A percentile compares a stretch with the other conserved stretches of the same genome.
These are phyloP conservation scores for Fusarium kyushuense DNA, from an alignment of 2,329 filamentous ascomycete genomes.

Conservation along the genomic window DNA sequence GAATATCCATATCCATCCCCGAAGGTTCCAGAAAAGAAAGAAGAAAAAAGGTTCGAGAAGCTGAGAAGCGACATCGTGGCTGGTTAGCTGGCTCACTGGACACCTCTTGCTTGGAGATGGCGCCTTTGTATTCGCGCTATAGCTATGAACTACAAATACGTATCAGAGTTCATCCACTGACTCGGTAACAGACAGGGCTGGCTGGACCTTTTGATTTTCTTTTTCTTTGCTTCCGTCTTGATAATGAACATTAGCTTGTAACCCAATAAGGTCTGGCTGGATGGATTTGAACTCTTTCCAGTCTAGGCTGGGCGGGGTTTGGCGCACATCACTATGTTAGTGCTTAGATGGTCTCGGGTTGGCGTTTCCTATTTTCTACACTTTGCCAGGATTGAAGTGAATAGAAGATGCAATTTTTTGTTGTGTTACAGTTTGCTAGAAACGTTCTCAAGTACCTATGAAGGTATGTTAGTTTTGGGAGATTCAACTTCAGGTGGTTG, in stretches of 20 bases:
- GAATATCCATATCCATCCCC: slow-evolving; percentile 2
- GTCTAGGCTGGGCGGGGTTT: slow-evolving; percentile 32
- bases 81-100: background rate
- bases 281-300: slow-evolving; percentile 19
- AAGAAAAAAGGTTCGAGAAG: slow-evolving; percentile 10
- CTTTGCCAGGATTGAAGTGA: background rate
- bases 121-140: background rate
- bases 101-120: background rate
- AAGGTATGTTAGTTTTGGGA: slow-evolving; percentile 12
- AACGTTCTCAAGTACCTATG: slow-evolving; percentile 17
- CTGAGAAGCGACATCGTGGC: background rate
- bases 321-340: slow-evolving; percentile 38
- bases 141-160: background rate
- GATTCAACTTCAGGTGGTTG: slow-evolving; percentile 42
- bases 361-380: slow-evolving; percentile 7
- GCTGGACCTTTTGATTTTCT: slow-evolving; percentile 1
- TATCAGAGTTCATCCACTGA: slow-evolving; percentile 33
- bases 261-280: slow-evolving; percentile 17
- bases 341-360: slow-evolving; percentile 7
- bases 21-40: slow-evolving; percentile 18
- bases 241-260: slow-evolving; percentile 8
- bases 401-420: background rate
- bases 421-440: slow-evolving; percentile 5
- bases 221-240: slow-evolving; percentile 3
- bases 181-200: slow-evolving; percentile 26